These are phyloP conservation scores for Calocera cornea DNA, from an alignment of 768 basidiomycete genomes.

Conservation along the genomic window DNA sequence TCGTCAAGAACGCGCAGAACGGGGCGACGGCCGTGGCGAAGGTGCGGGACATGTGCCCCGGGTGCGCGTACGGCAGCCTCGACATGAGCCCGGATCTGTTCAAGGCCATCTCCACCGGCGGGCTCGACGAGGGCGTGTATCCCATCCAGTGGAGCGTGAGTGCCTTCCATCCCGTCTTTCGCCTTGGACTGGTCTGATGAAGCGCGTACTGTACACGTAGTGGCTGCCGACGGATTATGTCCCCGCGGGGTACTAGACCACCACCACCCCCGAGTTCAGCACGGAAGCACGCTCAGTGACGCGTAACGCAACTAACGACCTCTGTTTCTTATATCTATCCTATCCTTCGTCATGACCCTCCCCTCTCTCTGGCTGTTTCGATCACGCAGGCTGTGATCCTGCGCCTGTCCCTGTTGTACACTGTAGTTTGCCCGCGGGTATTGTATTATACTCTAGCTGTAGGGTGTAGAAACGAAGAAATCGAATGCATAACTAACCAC, in stretches of 20 bases:
- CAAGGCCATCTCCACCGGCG: not conserved
- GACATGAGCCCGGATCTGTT: constrained; percentile 2
- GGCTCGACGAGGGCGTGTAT: not conserved
- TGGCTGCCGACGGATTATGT: not conserved
- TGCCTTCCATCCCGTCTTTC: not conserved
- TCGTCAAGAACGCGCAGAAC: constrained; percentile 20
- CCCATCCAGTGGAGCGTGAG: not conserved
- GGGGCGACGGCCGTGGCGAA: constrained; percentile 18
- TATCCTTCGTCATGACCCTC: too few relatives aligned
- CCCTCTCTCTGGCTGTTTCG: too few relatives aligned
- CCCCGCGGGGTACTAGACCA: not conserved
- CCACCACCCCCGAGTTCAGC: too few relatives aligned
- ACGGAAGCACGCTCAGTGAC: too few relatives aligned
- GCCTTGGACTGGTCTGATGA: not conserved
- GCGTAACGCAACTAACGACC: too few relatives aligned
- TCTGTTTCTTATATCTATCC: too few relatives aligned
- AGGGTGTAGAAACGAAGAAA: too few relatives aligned
- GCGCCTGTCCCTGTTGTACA: too few relatives aligned
- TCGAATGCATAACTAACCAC: too few relatives aligned
- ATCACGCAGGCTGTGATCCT: too few relatives aligned
- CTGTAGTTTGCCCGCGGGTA: too few relatives aligned
- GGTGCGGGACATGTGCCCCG: constrained; percentile 22
- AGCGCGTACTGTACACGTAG: not conserved
- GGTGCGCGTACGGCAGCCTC: constrained; percentile 11
- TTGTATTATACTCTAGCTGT: too few relatives aligned